Evolutionary conservation across 2,329 filamentous ascomycete species (phyloP), one percentile per base, ranked within the genome.

Genomic region (Aspergillus quadrilineatus): DNA sequence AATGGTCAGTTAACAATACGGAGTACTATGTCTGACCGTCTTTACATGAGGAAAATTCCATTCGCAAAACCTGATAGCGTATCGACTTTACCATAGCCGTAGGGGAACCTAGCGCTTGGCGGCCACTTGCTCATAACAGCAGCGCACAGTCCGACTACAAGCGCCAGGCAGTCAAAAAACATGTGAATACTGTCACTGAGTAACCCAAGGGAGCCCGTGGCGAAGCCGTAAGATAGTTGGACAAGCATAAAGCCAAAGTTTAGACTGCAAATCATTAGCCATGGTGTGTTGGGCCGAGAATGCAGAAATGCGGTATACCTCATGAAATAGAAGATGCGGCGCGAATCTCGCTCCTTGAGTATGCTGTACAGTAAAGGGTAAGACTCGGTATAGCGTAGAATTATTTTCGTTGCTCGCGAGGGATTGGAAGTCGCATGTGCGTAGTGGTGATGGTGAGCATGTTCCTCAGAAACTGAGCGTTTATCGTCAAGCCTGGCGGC

Each of bases 121-220:
- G 92, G 92, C 92, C 94, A 97, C 75, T 97, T 97, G 75, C 90
- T 94, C 80, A 96, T 90, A 5, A 99, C 92, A 1, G 93, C 89
- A 29, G 94, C 94, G 65, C 93, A 88, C 8, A 99, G 80, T 9
- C 94, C 94, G 36, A 99, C 92, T 1, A 90, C 85, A 29, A 99
- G 82, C 17, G 93, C 94, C 36, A 97, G 86, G 65, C 94, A 99
- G 75, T 99, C 94, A 67, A 99, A 97, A 68, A 99, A 93, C 94
- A 99, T 99, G 76, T 99, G 94, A 61, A 99, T 94, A 67, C 92
- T 97, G 74, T 99, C 94, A 64, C 92, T 96, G 15, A 99, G 84
- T n/a, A 99, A 81, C 2, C 94, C 94, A 4, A 99, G 79, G 0
- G 94, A 99, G 64, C 96, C 92, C 3, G 92, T 97, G 9, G 94